A percentile compares a stretch with the other conserved stretches of the same genome.
Evolutionary conservation across 768 basidiomycete species (phyloP).

Genomic region (Gymnopilus dilepis): DNA sequence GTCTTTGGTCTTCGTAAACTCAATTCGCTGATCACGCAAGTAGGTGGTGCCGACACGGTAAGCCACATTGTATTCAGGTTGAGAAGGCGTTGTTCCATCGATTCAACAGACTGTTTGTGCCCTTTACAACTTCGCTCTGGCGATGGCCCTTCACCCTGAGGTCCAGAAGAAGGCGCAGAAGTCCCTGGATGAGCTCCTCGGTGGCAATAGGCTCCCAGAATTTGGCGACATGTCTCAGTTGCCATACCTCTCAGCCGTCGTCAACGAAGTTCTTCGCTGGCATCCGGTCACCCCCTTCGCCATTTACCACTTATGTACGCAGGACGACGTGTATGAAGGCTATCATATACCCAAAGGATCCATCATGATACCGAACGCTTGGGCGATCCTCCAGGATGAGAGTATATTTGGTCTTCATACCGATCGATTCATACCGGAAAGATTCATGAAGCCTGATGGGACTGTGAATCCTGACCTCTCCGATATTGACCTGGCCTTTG

Average conservation of each 20-base stretch:
- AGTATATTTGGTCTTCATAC: slow-evolving; percentile 40
- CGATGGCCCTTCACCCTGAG: slow-evolving; percentile 18
- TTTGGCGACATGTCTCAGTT: slow-evolving; percentile 17
- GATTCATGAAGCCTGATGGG: slow-evolving; percentile 36
- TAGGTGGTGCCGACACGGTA: slow-evolving; percentile 23
- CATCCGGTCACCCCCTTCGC: slow-evolving; percentile 17
- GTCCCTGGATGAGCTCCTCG: slow-evolving; percentile 16
- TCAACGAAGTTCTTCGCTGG: slow-evolving; percentile 24
- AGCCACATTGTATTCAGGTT: not conserved
- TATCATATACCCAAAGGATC: slow-evolving; percentile 29
- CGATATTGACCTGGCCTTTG: slow-evolving; percentile 20
- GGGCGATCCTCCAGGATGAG: slow-evolving; percentile 37
- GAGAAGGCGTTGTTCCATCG: not conserved
- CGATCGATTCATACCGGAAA: slow-evolving; percentile 42
- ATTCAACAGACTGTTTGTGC: slow-evolving; percentile 15
- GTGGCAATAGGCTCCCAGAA: slow-evolving; percentile 13
- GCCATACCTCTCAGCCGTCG: slow-evolving; percentile 19
- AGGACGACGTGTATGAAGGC: slow-evolving; percentile 26
- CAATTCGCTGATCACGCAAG: not conserved
- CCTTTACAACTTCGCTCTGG: slow-evolving; percentile 16
- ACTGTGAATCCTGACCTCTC: slow-evolving; percentile 14
- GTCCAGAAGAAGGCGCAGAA: slow-evolving; percentile 22
- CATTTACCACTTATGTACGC: slow-evolving; percentile 11
- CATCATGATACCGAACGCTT: slow-evolving; percentile 24
- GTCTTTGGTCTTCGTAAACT: not conserved